A percentile compares a stretch with the other conserved stretches of the same genome.
Evolutionary conservation across 441 rosid genomes (phyloP).

Genomic region (Brassica hybrid): DNA sequence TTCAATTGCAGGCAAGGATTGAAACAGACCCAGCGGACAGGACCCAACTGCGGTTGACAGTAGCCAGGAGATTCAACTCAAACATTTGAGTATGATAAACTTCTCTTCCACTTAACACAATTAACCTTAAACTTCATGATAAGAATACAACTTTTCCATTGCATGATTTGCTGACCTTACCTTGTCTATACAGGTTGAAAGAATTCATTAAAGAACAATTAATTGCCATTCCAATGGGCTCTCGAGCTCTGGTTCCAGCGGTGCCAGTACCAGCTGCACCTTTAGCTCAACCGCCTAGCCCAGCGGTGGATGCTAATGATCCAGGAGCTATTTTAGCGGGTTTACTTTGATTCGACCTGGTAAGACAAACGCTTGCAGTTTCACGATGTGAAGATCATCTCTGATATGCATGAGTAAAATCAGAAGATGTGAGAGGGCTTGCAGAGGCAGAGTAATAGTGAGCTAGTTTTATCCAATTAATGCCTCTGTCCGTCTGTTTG

Average conservation of each 20-base stretch:
- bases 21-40: conserved; percentile 99
- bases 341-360: conserved; percentile 23
- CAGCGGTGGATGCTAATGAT: conserved; percentile 28
- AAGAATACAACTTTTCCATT: not conserved
- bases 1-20: conserved; percentile 65
- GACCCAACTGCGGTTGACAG: conserved; percentile 56
- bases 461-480: not conserved
- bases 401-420: conserved; percentile 1
- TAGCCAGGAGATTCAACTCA: conserved; percentile 86
- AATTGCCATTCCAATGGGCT: conserved; percentile 25
- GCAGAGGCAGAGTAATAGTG: conserved; percentile 2
- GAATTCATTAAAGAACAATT: conserved; percentile 40
- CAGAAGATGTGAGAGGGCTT: not conserved
- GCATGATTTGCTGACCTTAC: not conserved
- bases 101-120: not conserved
- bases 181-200: conserved; percentile 28
- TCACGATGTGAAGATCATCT: not conserved
- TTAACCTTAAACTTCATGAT: conserved; percentile 1
- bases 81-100: conserved; percentile 44
- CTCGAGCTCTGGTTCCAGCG: conserved; percentile 32
- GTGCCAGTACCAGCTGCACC: conserved; percentile 17
- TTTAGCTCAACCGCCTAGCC: conserved; percentile 33
- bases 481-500: not conserved
- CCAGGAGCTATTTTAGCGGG: conserved; percentile 35
- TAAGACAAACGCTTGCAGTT: conserved; percentile 4